Percentiles rank a stretch among this genome's conserved stretches.
Conservation (phyloP, 345 rosid species). For the Limnanthes douglasii region DNA sequence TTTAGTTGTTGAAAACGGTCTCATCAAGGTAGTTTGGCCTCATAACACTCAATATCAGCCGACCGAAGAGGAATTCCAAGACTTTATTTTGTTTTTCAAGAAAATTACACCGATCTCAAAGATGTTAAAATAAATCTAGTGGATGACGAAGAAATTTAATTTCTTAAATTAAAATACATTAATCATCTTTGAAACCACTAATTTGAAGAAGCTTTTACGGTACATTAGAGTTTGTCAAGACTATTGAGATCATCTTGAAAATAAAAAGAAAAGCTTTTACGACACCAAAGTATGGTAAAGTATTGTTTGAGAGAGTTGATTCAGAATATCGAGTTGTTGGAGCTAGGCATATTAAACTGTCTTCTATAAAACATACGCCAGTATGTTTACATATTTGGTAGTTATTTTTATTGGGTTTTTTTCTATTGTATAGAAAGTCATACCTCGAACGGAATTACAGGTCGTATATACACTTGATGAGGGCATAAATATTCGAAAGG, state of each 20-base stretch:
- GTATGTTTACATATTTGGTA: no score
- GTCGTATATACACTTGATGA: no score
- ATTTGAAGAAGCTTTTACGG: slow-evolving; percentile 32
- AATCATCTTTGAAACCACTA: slow-evolving; percentile 46
- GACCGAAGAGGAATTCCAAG: slow-evolving; percentile 63
- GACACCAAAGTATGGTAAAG: slow-evolving; percentile 23
- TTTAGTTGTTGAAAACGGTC: slow-evolving; percentile 44
- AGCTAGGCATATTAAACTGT: slow-evolving; percentile 6
- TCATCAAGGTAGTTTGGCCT: slow-evolving; percentile 90
- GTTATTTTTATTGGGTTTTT: no score
- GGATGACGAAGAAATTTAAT: slow-evolving; percentile 34
- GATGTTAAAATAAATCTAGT: slow-evolving; percentile 59
- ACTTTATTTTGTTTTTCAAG: slow-evolving; percentile 51
- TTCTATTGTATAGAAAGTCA: no score
- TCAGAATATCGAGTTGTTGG: slow-evolving; percentile 7
- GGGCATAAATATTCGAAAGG: no score
- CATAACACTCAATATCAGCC: slow-evolving; percentile 98
- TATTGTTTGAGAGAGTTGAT: no score
- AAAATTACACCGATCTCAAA: slow-evolving; percentile 60
- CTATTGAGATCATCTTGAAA: slow-evolving; percentile 16
- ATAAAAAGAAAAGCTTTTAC: slow-evolving; percentile 15
- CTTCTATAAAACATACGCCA: no score
- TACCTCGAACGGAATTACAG: no score
- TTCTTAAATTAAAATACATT: slow-evolving; percentile 25
- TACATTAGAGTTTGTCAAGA: no score